These are phyloP conservation scores for Chaetomium sp. DNA, from an alignment of 2,329 filamentous ascomycete genomes.

Conservation along the genomic window DNA sequence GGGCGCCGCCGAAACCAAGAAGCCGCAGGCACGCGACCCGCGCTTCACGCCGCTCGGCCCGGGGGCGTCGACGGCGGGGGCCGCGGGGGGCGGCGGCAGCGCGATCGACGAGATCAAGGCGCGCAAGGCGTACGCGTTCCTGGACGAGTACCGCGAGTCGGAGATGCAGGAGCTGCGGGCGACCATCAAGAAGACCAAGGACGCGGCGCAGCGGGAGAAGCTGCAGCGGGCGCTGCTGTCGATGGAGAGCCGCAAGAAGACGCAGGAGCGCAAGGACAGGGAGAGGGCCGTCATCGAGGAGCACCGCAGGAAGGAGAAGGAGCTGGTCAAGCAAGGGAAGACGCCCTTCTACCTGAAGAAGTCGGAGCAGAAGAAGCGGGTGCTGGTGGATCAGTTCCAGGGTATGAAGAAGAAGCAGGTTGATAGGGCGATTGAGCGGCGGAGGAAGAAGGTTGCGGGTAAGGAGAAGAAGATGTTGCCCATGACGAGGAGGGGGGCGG, in stretches of 20 bases:
- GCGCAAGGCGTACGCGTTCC: constrained; percentile 79
- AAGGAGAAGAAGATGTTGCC: constrained; percentile 83
- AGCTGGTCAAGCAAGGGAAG: constrained; percentile 84
- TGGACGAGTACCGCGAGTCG: constrained; percentile 81
- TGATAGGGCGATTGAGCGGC: constrained; percentile 80
- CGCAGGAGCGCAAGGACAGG: constrained; percentile 68
- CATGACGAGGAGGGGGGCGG: constrained; percentile 49
- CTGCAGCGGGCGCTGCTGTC: constrained; percentile 74
- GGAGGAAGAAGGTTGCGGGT: constrained; percentile 82
- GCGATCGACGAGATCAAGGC: constrained; percentile 59
- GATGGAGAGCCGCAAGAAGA: constrained; percentile 76
- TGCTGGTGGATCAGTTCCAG: constrained; percentile 76
- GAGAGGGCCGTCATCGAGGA: constrained; percentile 69
- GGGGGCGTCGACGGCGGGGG: constrained; percentile 39
- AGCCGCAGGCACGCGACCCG: constrained; percentile 70
- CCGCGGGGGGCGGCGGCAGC: constrained; percentile 34
- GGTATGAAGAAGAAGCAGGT: constrained; percentile 84
- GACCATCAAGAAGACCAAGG: constrained; percentile 67
- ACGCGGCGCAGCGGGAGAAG: constrained; percentile 64
- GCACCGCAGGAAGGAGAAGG: constrained; percentile 82
- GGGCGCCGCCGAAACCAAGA: constrained; percentile 60
- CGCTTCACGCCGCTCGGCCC: constrained; percentile 73
- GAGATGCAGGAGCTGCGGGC: constrained; percentile 77
- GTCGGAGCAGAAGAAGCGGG: constrained; percentile 84
- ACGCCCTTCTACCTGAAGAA: constrained; percentile 91